Evolutionary conservation across 352 stramenopile species (phyloP), one percentile per base, ranked within the genome.

Genomic region (Globisporangium cystogenes): DNA sequence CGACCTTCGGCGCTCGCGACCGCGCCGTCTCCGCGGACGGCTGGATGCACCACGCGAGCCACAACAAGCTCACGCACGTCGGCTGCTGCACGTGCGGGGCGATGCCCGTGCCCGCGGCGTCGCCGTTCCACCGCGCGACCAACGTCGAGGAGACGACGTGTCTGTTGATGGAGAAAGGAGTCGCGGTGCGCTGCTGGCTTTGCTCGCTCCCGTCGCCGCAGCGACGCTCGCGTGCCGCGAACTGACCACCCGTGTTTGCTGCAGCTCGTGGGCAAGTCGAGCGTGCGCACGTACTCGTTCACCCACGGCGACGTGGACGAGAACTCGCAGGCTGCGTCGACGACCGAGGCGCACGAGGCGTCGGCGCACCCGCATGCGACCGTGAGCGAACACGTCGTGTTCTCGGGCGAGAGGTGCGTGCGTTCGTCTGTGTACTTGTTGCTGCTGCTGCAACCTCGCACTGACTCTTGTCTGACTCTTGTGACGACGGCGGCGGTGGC

Each of bases 341-440:
- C 24, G 29, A 15, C 16, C 21, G 24, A 45, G 35, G 24, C 21
- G 4, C 23, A 61, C 20, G 59, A 70, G 12, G 35, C 7, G 35
- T 40, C 35, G 16, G 16, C 35, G 16, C 35, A 40, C 1, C 51
- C 69, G 15, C 67, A 80, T 7, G 45, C 64, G 0, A 74, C 68
- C 1, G 62, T 87, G 20, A 87, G 76, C 24, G 70, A 87, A 39
- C 75, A 83, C 49, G 61, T 86, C 21, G 73, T 82, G 11, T 86
- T 83, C 65, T 84, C 72, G 0, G 72, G 75, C 16, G 66, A 83
- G 12, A 76, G 55, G 64, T 72, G 57, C 23, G 29, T 42, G n/a
- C n/a, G n/a, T n/a, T 24, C 43, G 24, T 48, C 18, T 14, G 20
- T 14, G 24, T 42, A n/a, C n/a, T n/a, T n/a, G n/a, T n/a, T n/a